Conservation (phyloP, 805 yeast species). For the Kuraishia borneana region DNA sequence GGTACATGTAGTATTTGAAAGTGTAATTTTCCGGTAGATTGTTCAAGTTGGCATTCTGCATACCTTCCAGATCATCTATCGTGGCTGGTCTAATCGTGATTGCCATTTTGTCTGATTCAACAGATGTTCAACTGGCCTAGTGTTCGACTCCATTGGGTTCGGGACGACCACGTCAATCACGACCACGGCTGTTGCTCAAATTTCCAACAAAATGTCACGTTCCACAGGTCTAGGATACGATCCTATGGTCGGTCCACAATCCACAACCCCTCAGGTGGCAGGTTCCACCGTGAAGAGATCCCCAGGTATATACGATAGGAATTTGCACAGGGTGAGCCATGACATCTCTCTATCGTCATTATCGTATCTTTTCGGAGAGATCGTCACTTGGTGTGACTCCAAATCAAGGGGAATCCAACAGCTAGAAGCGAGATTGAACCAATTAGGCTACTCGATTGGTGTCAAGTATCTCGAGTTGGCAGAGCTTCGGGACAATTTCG, state of each 20-base stretch:
- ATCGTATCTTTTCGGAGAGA: constrained; percentile 59
- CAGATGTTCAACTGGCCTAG: no score
- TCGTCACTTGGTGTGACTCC: constrained; percentile 53
- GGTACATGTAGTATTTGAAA: constrained; percentile 88
- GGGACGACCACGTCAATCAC: no score
- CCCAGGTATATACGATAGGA: constrained; percentile 50
- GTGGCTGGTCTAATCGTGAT: constrained; percentile 85
- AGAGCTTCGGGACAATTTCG: constrained; percentile 52
- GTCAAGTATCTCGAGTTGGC: constrained; percentile 58
- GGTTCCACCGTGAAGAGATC: constrained; percentile 4
- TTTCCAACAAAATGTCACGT: neutral
- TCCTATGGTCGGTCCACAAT: constrained; percentile 28
- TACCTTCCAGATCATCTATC: constrained; percentile 77
- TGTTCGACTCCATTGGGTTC: neutral
- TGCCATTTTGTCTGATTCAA: no score
- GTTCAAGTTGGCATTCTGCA: constrained; percentile 89
- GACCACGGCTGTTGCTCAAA: no score
- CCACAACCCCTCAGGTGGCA: constrained; percentile 15
- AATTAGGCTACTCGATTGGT: constrained; percentile 72
- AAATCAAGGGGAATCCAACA: constrained; percentile 61
- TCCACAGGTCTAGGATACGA: constrained; percentile 21
- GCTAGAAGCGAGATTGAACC: constrained; percentile 46
- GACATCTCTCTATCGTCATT: constrained; percentile 61
- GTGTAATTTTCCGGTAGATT: constrained; percentile 93
- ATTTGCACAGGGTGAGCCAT: constrained; percentile 49